Percentiles rank a stretch among this genome's conserved stretches.
phyloP scores from a whole-genome alignment of 805 yeast species.

The Cyberlindnera maritima region DNA sequence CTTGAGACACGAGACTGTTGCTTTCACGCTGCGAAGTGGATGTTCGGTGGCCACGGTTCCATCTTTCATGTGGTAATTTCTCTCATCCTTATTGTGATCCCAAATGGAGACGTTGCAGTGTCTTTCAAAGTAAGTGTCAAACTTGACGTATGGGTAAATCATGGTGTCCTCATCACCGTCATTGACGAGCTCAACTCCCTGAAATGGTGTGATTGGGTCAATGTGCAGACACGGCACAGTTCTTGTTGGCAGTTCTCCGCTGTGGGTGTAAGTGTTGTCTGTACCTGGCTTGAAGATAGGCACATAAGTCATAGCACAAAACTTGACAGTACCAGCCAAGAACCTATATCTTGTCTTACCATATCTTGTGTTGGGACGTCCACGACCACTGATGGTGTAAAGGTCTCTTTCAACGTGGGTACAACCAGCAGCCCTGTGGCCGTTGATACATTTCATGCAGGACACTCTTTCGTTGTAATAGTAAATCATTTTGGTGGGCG shows the following conservation, averaged over 20 bases:
- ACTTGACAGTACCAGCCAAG: constrained; percentile 12
- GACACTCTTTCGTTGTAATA: constrained; percentile 80
- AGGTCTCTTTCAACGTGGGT: constrained; percentile 76
- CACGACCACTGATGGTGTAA: constrained; percentile 85
- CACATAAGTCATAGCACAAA: constrained; percentile 10
- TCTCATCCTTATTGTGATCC: neutral
- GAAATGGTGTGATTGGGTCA: constrained; percentile 11
- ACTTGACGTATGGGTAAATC: neutral
- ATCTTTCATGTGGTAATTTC: neutral
- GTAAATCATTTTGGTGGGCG: constrained; percentile 56
- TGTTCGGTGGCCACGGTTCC: neutral
- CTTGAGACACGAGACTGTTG: neutral
- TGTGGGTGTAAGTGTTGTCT: neutral
- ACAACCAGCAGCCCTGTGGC: constrained; percentile 88
- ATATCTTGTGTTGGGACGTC: constrained; percentile 61
- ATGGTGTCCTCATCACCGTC: neutral
- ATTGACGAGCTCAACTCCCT: neutral
- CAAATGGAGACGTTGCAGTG: neutral
- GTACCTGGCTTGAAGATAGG: constrained; percentile 3
- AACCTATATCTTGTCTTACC: constrained; percentile 17
- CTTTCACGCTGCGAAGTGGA: neutral
- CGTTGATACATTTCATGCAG: constrained; percentile 84
- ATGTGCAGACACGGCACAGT: constrained; percentile 15
- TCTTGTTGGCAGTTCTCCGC: neutral
- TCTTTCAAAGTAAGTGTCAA: neutral